Evolutionary conservation across 495 filamentous ascomycete genomes (phyloP).

Genomic region (Xylaria longipes): DNA sequence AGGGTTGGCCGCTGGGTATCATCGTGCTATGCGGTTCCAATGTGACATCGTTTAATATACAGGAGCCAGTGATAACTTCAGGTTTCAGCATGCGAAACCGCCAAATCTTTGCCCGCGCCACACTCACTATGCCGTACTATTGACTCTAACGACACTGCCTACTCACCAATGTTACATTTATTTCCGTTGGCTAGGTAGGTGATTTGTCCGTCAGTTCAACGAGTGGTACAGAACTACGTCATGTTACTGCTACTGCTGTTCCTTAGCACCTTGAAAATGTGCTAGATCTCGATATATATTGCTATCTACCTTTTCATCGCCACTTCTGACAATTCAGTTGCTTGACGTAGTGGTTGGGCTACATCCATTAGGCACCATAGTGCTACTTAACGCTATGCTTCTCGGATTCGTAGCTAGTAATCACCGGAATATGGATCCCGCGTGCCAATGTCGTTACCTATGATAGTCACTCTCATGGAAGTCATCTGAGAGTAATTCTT

Average conservation of each 20-base stretch:
- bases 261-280: not conserved
- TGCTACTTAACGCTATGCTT: not conserved
- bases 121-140: not conserved
- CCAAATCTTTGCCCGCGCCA: not conserved
- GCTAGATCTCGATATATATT: not conserved
- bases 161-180: not conserved
- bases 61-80: conserved; percentile 9
- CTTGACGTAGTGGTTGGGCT: not conserved
- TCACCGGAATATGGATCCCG: not conserved
- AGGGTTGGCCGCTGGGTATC: not conserved
- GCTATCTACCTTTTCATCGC: too few relatives aligned
- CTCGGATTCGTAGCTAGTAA: not conserved
- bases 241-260: not conserved
- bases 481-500: not conserved
- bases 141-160: not conserved
- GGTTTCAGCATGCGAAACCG: not conserved
- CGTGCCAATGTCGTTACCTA: not conserved
- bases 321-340: not conserved
- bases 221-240: not conserved
- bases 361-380: not conserved
- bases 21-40: not conserved
- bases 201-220: not conserved
- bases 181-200: not conserved
- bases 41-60: conserved; percentile 9
- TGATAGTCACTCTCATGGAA: not conserved